Evolutionary conservation across 2,329 filamentous ascomycete genomes (phyloP).

Genomic region (Atkinsonella hypoxylon): DNA sequence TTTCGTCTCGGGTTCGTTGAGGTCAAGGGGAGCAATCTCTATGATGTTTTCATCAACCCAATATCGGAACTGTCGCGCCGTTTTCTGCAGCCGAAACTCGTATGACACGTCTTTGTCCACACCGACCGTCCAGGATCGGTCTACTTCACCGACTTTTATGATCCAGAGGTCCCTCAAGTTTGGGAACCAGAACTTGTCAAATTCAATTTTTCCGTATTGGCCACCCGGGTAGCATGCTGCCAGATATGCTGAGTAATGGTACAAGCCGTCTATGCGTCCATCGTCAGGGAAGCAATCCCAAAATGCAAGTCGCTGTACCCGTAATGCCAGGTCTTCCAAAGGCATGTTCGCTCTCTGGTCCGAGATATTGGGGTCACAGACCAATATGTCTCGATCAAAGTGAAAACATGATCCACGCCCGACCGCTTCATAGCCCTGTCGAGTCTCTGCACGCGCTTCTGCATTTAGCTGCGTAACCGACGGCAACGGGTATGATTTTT

Average conservation of each 20-base stretch:
- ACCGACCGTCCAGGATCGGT: slow-evolving; percentile 23
- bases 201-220: slow-evolving; percentile 21
- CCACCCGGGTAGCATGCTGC: slow-evolving; percentile 20
- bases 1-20: slow-evolving; percentile 22
- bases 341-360: slow-evolving; percentile 20
- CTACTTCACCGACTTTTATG: slow-evolving; percentile 26
- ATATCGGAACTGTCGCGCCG: slow-evolving; percentile 26
- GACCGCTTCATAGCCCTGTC: slow-evolving; percentile 22
- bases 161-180: slow-evolving; percentile 27
- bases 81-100: slow-evolving; percentile 17
- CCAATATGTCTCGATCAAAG: slow-evolving; percentile 24
- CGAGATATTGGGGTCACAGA: slow-evolving; percentile 25
- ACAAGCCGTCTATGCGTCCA: slow-evolving; percentile 20
- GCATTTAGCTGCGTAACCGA: slow-evolving; percentile 24
- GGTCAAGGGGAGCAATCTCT: slow-evolving; percentile 23
- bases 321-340: slow-evolving; percentile 21
- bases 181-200: slow-evolving; percentile 27
- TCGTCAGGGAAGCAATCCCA: slow-evolving; percentile 30
- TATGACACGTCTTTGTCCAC: slow-evolving; percentile 19
- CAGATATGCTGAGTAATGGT: slow-evolving; percentile 24
- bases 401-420: slow-evolving; percentile 24
- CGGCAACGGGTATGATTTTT: slow-evolving; percentile 21
- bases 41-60: slow-evolving; percentile 26
- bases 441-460: slow-evolving; percentile 23
- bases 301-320: slow-evolving; percentile 23